phyloP scores from a whole-genome alignment of 345 rosid genomes.

The Populus tremula region DNA sequence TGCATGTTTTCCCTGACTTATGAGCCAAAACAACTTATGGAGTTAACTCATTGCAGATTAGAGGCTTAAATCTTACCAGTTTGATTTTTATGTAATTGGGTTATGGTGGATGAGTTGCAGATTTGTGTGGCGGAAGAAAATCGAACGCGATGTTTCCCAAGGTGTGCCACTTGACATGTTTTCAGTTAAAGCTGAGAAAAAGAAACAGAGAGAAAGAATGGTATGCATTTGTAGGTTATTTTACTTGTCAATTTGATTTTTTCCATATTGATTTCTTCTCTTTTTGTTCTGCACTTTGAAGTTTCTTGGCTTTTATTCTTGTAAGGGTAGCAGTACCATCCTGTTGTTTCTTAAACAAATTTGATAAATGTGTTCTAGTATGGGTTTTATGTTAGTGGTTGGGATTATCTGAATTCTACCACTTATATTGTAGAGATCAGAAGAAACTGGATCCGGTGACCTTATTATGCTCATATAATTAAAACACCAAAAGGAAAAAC shows the following conservation, averaged over 20 bases:
- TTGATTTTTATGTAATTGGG: not conserved
- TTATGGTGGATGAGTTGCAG: slow-evolving; percentile 37
- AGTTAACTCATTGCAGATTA: not conserved
- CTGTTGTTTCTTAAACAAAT: not conserved
- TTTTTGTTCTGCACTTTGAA: not conserved
- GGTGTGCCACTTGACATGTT: slow-evolving; percentile 65
- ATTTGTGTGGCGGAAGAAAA: slow-evolving; percentile 93
- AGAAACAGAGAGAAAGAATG: slow-evolving; percentile 77
- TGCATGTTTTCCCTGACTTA: too few species aligned
- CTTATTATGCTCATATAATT: not conserved
- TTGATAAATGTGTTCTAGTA: not conserved
- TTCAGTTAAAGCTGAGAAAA: slow-evolving; percentile 82
- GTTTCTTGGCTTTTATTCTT: not conserved
- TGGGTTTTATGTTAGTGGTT: not conserved
- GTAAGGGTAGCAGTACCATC: not conserved
- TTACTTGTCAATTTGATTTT: not conserved
- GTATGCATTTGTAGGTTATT: slow-evolving; percentile 35
- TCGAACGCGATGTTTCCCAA: slow-evolving; percentile 72
- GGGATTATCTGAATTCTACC: not conserved
- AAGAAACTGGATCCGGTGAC: not conserved
- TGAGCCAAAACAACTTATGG: too few species aligned
- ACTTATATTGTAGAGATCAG: not conserved
- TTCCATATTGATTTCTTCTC: not conserved
- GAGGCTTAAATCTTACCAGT: not conserved
- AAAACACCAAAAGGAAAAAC: not conserved